Evolutionary conservation across 2,329 filamentous ascomycete species (phyloP).

Genomic region (Orbilia blumenaviensis): DNA sequence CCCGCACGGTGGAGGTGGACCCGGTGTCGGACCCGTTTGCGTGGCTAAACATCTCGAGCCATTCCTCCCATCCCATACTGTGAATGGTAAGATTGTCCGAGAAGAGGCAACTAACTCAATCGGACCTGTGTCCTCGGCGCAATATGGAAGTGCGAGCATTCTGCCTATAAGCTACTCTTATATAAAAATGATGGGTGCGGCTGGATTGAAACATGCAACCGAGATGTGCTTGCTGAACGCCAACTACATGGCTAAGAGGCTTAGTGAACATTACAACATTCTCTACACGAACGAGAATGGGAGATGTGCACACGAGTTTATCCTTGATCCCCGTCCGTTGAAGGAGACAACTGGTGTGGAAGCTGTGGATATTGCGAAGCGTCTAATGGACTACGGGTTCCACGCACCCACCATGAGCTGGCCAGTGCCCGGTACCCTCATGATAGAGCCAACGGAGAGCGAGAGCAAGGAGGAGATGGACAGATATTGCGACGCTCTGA

Average conservation of each 20-base stretch:
- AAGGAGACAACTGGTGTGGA: conserved; percentile 83
- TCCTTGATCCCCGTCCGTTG: conserved; percentile 86
- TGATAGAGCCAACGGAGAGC: conserved; percentile 97
- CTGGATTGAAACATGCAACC: conserved; percentile 86
- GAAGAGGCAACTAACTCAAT: conserved; percentile 67
- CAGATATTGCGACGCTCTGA: conserved; percentile 88
- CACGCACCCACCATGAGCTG: conserved; percentile 97
- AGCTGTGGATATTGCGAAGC: conserved; percentile 94
- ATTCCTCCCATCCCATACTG: conserved; percentile 76
- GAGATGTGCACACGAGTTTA: conserved; percentile 96
- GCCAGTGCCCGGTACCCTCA: conserved; percentile 92
- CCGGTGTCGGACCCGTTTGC: conserved; percentile 91
- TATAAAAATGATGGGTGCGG: conserved; percentile 89
- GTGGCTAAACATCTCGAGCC: conserved; percentile 81
- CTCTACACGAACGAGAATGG: conserved; percentile 91
- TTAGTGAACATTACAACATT: conserved; percentile 85
- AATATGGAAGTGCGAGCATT: conserved; percentile 88
- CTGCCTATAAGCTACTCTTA: conserved; percentile 95
- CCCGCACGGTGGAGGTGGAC: conserved; percentile 91
- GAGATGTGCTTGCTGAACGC: conserved; percentile 94
- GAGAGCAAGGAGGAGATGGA: conserved; percentile 93
- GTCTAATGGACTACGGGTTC: conserved; percentile 96
- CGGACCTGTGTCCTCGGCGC: conserved; percentile 79
- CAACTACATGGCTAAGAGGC: conserved; percentile 91
- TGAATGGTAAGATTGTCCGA: conserved; percentile 67